Evolutionary conservation across 2,329 filamentous ascomycete species (phyloP), one percentile per base, ranked within the genome.

Genomic region (Hymenoscyphus repandus): DNA sequence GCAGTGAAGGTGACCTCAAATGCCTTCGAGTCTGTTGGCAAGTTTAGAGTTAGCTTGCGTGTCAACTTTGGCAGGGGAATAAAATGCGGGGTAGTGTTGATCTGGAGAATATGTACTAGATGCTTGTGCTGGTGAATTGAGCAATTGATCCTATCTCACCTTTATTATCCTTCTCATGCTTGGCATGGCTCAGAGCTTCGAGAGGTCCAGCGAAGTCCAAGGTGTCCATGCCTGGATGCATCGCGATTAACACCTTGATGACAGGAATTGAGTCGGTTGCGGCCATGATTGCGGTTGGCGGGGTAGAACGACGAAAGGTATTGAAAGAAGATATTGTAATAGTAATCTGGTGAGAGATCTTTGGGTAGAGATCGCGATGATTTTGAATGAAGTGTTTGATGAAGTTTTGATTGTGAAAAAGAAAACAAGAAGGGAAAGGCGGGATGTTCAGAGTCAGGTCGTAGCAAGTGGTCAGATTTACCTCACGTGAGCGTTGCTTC

Each of bases 201-300:
- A 82, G 70, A 46, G 79, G 79, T 45, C 79, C 79, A 58, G 73
- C 70, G 58, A 79, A 74, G 67, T 81, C 77, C 55, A 80, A 68
- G 42, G 76, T 73, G 66, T 80, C 77, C 69, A 81, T 78, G 61
- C 71, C 72, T 53, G 74, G 69, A 65, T 78, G 60, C 53, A 80
- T 71, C 63, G 75, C 70, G 65, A 82, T 76, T 68, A 83, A 76
- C 64, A 82, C 79, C 70, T 81, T 77, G 73, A 82, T 75, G 56
- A 64, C 59, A 41, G 60, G 59, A 50, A 61, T 57, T 45, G 53
- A 54, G 44, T 65, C 62, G 9, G 56, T 58, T 49, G 61, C 49
- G 57, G 63, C 57, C 63, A 66, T 66, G 60, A 50, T 64, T 62
- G 61, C 60, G 57, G 56, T 39, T 58, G 53, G n/a, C 38, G 22